Percentiles rank a stretch among this genome's conserved stretches.
phyloP scores from a whole-genome alignment of 441 rosid species.

The Pelargonium myrrhifolium region DNA sequence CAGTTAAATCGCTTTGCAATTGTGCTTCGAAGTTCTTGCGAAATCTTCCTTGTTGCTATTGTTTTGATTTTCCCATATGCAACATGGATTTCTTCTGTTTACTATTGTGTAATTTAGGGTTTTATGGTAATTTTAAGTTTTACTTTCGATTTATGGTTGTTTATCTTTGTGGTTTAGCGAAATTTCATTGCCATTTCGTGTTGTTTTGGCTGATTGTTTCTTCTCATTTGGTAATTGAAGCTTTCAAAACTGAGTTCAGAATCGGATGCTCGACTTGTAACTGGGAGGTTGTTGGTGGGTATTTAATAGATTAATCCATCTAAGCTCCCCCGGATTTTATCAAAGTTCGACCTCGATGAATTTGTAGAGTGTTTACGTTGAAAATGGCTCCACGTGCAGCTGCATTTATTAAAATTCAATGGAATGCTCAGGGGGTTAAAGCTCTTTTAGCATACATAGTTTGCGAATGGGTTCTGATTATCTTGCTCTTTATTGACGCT shows the following conservation, averaged over 20 bases:
- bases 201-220: background rate
- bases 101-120: background rate
- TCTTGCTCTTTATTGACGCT: slow-evolving; percentile 53
- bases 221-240: background rate
- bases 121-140: background rate
- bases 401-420: slow-evolving; percentile 16
- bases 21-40: too few relatives aligned
- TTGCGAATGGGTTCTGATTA: slow-evolving; percentile 64
- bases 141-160: background rate
- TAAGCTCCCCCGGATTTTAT: slow-evolving; percentile 12
- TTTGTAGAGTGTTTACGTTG: slow-evolving; percentile 15
- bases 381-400: slow-evolving; percentile 31
- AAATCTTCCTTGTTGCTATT: too few relatives aligned
- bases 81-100: background rate
- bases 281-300: slow-evolving; percentile 13
- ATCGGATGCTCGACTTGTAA: slow-evolving; percentile 18
- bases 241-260: slow-evolving; percentile 10
- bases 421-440: slow-evolving; percentile 25
- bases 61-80: too few relatives aligned
- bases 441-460: slow-evolving; percentile 42
- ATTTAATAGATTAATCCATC: slow-evolving; percentile 11
- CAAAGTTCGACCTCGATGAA: slow-evolving; percentile 16
- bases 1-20: too few relatives aligned
- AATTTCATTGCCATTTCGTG: background rate
- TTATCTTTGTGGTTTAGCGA: too few relatives aligned